Base-by-base conservation (phyloP, 345 rosid genomes). In the Cardamine chenopodiifolia region DNA sequence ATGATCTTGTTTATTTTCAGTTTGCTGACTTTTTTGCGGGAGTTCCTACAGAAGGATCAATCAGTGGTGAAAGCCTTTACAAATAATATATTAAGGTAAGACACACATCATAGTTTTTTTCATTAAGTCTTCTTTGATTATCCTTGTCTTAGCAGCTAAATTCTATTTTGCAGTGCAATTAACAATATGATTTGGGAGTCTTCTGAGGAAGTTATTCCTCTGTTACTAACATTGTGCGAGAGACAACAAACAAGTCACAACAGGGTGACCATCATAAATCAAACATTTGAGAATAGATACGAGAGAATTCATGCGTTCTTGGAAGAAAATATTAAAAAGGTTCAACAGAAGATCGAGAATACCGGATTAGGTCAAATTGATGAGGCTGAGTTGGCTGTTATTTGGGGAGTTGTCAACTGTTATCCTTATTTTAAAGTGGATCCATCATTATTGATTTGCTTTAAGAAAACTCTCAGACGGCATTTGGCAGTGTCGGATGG, bases 351-450 rank as follows among this genome's bases (percentile, higher is more conserved):
- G 71, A 72, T 79, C 48, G 73, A 75, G 66, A 73, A 74, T 42
- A 31, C 56, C 26, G 70, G 78, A 40, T 78, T 79, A 74, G 54
- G 81, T 55, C 73, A 70, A 53, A 57, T 83, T 76, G 83, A 79
- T 42, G 66, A 74, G 66, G 53, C 78, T 29, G 71, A 81, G 61
- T 75, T 94, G 84, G 87, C 97, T 78, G 44, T 56, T 49, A 78
- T 90, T 23, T 90, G 97, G 97, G 96, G 89, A 83, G 79, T 72
- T 28, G 78, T 88, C 52, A 78, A 81, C 34, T 90, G 97, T 84
- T 89, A 79, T 84, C 92, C 95, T 42, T 68, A 76, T 64, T 77
- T 71, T 63, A 83, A 70, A 65, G 85, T 70, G 66, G 77, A 59
- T 67, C 71, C 85, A 44, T 75, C 81, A 58, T 63, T 81, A 64